Evolutionary conservation across 1,284 basidiomycete genomes (phyloP).

Genomic region (Abortiporus biennis): DNA sequence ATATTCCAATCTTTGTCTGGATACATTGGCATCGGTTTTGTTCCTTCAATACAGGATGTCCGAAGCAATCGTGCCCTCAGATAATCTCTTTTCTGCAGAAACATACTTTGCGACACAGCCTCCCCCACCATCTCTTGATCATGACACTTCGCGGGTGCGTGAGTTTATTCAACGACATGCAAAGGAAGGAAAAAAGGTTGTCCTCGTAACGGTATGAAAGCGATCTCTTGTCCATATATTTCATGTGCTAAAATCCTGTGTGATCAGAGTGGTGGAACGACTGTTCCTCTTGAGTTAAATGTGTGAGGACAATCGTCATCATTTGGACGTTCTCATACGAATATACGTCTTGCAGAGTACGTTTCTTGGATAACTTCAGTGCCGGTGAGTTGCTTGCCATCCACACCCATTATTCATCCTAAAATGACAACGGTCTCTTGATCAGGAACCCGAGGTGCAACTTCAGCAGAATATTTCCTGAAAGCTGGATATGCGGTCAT

Average conservation of each 20-base stretch:
- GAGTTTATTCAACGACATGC: slow-evolving; percentile 71
- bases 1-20: not conserved
- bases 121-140: slow-evolving; percentile 63
- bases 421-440: not conserved
- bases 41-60: not conserved
- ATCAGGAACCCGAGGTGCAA: slow-evolving; percentile 89
- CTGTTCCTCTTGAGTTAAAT: slow-evolving; percentile 92
- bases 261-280: slow-evolving; percentile 87
- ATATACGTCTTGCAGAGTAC: slow-evolving; percentile 58
- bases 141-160: slow-evolving; percentile 56
- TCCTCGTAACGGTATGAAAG: slow-evolving; percentile 83
- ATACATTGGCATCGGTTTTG: not conserved
- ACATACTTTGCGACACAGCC: slow-evolving; percentile 83
- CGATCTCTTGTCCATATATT: slow-evolving; percentile 3
- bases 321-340: not conserved
- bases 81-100: slow-evolving; percentile 85
- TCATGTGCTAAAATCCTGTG: slow-evolving; percentile 8
- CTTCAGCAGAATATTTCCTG: slow-evolving; percentile 97
- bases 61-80: slow-evolving; percentile 10
- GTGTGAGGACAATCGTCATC: slow-evolving; percentile 63
- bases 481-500: slow-evolving; percentile 94
- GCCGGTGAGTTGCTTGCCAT: slow-evolving; percentile 56
- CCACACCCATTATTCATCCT: slow-evolving; percentile 3
- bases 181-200: slow-evolving; percentile 67
- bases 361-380: slow-evolving; percentile 98